Conservation (phyloP, 164 flowering plant genomes). For the Platanus orientalis region DNA sequence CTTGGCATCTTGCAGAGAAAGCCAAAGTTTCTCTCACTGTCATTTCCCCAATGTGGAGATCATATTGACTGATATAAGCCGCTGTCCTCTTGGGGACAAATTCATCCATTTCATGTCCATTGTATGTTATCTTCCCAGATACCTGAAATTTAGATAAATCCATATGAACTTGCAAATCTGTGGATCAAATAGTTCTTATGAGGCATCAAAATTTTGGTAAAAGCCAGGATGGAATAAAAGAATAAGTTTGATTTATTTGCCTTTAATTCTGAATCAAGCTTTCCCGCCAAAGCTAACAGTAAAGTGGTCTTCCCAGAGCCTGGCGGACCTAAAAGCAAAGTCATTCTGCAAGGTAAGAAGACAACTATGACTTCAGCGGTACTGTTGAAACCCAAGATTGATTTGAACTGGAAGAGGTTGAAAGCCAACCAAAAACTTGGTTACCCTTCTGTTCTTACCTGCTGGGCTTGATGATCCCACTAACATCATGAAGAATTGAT, state of each 20-base stretch:
- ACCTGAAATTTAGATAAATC: slow-evolving; percentile 23
- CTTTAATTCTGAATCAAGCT: slow-evolving; percentile 36
- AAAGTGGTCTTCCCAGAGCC: slow-evolving; percentile 65
- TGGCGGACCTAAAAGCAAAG: slow-evolving; percentile 66
- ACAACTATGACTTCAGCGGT: background rate
- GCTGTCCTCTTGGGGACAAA: slow-evolving; percentile 61
- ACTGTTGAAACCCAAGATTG: background rate
- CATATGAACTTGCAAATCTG: no score
- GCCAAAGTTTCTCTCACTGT: slow-evolving; percentile 67
- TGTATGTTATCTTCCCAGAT: slow-evolving; percentile 52
- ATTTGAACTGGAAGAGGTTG: background rate
- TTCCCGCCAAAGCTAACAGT: slow-evolving; percentile 51
- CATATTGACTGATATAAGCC: slow-evolving; percentile 61
- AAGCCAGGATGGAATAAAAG: background rate
- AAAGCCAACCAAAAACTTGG: background rate
- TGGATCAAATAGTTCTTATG: background rate
- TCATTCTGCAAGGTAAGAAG: slow-evolving; percentile 36
- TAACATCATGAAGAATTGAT: slow-evolving; percentile 39
- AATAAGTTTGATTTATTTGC: slow-evolving; percentile 15
- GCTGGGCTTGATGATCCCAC: slow-evolving; percentile 51
- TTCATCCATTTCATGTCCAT: slow-evolving; percentile 55
- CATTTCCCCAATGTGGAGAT: slow-evolving; percentile 56
- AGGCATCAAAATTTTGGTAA: background rate
- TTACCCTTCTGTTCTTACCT: slow-evolving; percentile 26
- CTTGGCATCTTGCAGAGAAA: slow-evolving; percentile 71